phyloP scores from a whole-genome alignment of 352 stramenopile genomes.

The Pythium rhizo-oryzae region DNA sequence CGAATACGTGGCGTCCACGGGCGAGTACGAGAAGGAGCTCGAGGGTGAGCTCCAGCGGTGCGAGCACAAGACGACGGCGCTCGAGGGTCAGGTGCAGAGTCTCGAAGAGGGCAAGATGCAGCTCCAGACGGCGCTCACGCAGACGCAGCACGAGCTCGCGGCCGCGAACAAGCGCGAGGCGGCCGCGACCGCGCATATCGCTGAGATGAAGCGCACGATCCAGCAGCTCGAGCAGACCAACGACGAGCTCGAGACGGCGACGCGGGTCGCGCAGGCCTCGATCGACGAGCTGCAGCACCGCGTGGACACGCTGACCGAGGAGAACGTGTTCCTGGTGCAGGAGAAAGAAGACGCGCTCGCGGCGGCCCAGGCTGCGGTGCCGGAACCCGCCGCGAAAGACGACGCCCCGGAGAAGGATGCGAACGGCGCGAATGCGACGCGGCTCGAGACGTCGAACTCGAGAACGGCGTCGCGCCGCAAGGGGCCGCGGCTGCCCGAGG shows the following conservation, averaged over 20 bases:
- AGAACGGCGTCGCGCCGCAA: constrained; percentile 11
- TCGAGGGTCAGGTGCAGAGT: constrained; percentile 34
- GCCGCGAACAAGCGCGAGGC: constrained; percentile 33
- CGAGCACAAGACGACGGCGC: constrained; percentile 42
- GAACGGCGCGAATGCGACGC: constrained; percentile 1
- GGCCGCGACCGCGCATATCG: constrained; percentile 36
- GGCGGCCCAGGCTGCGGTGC: not conserved
- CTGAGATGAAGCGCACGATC: constrained; percentile 67
- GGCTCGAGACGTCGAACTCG: not conserved
- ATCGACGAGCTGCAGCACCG: constrained; percentile 67
- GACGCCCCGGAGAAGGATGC: not conserved
- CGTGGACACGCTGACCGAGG: constrained; percentile 53
- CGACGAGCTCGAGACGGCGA: constrained; percentile 68
- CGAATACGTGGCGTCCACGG: constrained; percentile 75
- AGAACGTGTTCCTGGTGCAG: constrained; percentile 70
- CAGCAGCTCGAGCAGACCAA: constrained; percentile 73
- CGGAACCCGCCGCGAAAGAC: not conserved
- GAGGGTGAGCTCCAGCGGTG: constrained; percentile 59
- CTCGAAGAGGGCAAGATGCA: constrained; percentile 38
- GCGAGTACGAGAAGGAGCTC: constrained; percentile 76
- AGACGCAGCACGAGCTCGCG: constrained; percentile 36
- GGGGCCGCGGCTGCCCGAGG: constrained; percentile 48
- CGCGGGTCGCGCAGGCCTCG: constrained; percentile 58
- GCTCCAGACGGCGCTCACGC: constrained; percentile 22
- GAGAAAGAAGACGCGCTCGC: constrained; percentile 58